Evolutionary conservation across 2,329 filamentous ascomycete genomes (phyloP).

Genomic region (Talaromyces sp.): DNA sequence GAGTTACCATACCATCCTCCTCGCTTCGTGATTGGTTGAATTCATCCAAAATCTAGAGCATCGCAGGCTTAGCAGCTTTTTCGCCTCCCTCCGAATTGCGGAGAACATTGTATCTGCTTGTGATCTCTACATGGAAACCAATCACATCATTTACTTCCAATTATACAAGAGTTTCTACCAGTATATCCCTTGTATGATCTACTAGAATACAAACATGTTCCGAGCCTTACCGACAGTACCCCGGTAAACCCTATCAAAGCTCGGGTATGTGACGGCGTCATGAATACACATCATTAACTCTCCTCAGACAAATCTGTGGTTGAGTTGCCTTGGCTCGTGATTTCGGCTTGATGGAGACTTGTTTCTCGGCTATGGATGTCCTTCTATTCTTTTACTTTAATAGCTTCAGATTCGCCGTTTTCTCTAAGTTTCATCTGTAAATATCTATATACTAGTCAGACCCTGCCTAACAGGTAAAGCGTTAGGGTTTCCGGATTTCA

Average conservation of each 20-base stretch:
- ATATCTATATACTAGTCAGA: background rate
- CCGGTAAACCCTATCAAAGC: conserved; percentile 10
- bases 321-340: conserved; percentile 8
- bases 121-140: conserved; percentile 1
- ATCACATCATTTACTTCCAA: background rate
- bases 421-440: background rate
- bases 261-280: conserved; percentile 8
- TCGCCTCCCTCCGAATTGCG: conserved; percentile 9
- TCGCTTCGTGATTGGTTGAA: background rate
- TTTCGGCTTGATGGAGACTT: conserved; percentile 9
- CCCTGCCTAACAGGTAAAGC: background rate
- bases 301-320: background rate
- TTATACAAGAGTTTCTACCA: no score
- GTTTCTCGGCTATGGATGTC: background rate
- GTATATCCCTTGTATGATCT: conserved; percentile 1
- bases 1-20: background rate
- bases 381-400: conserved; percentile 1
- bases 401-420: conserved; percentile 4
- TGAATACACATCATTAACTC: background rate
- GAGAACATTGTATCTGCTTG: background rate
- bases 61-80: no score
- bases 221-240: conserved; percentile 9
- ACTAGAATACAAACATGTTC: background rate
- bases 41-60: background rate
- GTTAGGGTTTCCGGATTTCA: background rate